A percentile compares a stretch with the other conserved stretches of the same genome.
These are phyloP conservation scores for Cavenderia fasciculata DNA, from an alignment of 78 protist species.

Conservation along the genomic window DNA sequence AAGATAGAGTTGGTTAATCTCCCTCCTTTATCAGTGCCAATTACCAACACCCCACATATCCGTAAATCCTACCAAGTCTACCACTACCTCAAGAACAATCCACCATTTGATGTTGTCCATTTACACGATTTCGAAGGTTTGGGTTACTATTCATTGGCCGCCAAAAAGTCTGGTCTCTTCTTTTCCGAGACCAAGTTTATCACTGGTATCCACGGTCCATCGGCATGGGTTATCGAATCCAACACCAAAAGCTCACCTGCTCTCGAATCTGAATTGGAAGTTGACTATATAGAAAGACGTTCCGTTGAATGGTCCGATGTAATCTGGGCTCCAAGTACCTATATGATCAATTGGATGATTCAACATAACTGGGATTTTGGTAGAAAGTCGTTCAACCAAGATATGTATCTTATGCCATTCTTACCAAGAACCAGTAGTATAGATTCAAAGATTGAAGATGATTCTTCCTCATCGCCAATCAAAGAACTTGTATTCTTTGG, in stretches of 20 bases:
- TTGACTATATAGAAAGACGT: slow-evolving; percentile 52
- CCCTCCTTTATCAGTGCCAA: slow-evolving; percentile 8
- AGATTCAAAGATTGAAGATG: not conserved
- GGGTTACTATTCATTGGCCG: slow-evolving; percentile 39
- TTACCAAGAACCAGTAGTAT: not conserved
- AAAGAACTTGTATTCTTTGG: slow-evolving; percentile 68
- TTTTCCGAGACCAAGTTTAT: not conserved
- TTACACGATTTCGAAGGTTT: slow-evolving; percentile 72
- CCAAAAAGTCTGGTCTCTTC: slow-evolving; percentile 28
- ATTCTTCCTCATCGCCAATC: not conserved
- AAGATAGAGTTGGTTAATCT: slow-evolving; percentile 26
- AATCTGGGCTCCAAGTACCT: slow-evolving; percentile 68
- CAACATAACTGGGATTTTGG: slow-evolving; percentile 32
- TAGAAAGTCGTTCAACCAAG: no score
- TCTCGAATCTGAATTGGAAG: slow-evolving; percentile 31
- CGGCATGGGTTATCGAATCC: slow-evolving; percentile 33
- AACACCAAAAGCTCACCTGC: not conserved
- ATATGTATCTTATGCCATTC: slow-evolving; percentile 6
- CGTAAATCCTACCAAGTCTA: slow-evolving; percentile 63
- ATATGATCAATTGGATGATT: slow-evolving; percentile 44
- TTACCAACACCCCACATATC: slow-evolving; percentile 31
- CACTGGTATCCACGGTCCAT: slow-evolving; percentile 69
- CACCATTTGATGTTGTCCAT: slow-evolving; percentile 37
- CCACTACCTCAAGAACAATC: slow-evolving; percentile 18
- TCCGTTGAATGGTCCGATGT: slow-evolving; percentile 50